phyloP scores from a whole-genome alignment of 2,329 filamentous ascomycete species.

The Diplodia intermedia region DNA sequence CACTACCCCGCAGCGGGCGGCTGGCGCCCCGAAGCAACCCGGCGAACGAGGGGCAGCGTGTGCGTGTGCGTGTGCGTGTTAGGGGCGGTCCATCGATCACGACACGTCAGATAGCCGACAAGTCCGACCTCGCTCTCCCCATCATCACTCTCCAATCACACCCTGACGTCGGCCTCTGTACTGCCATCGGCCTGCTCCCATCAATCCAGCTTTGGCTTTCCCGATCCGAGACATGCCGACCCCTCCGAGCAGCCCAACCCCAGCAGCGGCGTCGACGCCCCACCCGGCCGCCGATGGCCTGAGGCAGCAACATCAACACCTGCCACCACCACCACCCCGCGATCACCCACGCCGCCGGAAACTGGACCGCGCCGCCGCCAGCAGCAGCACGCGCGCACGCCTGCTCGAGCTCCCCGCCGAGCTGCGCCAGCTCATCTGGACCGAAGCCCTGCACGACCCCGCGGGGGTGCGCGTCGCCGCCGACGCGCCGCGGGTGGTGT shows the following conservation, averaged over 20 bases:
- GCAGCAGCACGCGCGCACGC: not conserved
- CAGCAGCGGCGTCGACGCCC: not conserved
- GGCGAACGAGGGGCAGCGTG: constrained; percentile 14
- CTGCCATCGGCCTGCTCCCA: not conserved
- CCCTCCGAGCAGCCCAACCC: not conserved
- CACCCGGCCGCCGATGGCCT: not conserved
- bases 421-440: constrained; percentile 10
- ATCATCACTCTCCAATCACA: constrained; percentile 9
- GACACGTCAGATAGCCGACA: constrained; percentile 11
- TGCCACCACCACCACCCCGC: not conserved
- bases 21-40: not conserved
- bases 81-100: not conserved
- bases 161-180: not conserved
- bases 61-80: too few species aligned
- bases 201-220: not conserved
- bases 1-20: not conserved
- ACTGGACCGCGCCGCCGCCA: not conserved
- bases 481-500: too few species aligned
- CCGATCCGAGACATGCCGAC: constrained; percentile 11
- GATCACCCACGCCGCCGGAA: not conserved
- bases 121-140: constrained; percentile 12
- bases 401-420: constrained; percentile 26
- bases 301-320: not conserved
- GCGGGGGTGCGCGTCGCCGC: constrained; percentile 2
- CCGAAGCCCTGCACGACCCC: constrained; percentile 5